These are phyloP conservation scores for Solioccasus polychromus DNA, from an alignment of 768 basidiomycete species.

Conservation along the genomic window DNA sequence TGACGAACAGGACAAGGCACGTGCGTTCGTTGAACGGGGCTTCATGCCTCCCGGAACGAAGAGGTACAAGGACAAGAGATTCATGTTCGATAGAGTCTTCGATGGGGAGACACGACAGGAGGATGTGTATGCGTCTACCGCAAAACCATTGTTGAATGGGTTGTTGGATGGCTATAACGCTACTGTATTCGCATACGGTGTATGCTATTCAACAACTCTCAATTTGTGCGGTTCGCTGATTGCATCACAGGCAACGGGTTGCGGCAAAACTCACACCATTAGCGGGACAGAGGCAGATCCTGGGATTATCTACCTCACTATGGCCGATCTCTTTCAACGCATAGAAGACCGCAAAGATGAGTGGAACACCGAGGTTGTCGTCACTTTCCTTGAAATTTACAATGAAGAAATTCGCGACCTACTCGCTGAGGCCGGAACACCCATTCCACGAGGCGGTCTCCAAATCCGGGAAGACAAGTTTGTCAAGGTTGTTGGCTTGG, in stretches of 20 bases:
- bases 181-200: slow-evolving; percentile 98
- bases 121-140: slow-evolving; percentile 84
- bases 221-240: slow-evolving; percentile 10
- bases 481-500: slow-evolving; percentile 85
- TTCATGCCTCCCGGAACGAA: slow-evolving; percentile 85
- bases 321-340: slow-evolving; percentile 93
- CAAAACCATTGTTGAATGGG: slow-evolving; percentile 80
- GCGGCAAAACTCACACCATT: slow-evolving; percentile 99
- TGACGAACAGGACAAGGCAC: slow-evolving; percentile 79
- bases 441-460: slow-evolving; percentile 75
- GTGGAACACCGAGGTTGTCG: slow-evolving; percentile 80
- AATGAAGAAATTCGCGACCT: slow-evolving; percentile 98
- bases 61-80: slow-evolving; percentile 94
- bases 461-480: slow-evolving; percentile 93
- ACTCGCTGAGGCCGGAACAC: slow-evolving; percentile 67
- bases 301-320: slow-evolving; percentile 94
- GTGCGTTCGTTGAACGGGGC: slow-evolving; percentile 79
- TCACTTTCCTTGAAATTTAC: slow-evolving; percentile 98
- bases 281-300: slow-evolving; percentile 86
- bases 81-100: slow-evolving; percentile 96
- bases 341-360: slow-evolving; percentile 88
- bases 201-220: slow-evolving; percentile 40
- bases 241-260: slow-evolving; percentile 88
- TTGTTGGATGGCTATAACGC: slow-evolving; percentile 94
- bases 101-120: slow-evolving; percentile 75